A percentile compares a stretch with the other conserved stretches of the same genome.
These are phyloP conservation scores for Ilyonectria sp. DNA, from an alignment of 2,329 filamentous ascomycete species.

Conservation along the genomic window DNA sequence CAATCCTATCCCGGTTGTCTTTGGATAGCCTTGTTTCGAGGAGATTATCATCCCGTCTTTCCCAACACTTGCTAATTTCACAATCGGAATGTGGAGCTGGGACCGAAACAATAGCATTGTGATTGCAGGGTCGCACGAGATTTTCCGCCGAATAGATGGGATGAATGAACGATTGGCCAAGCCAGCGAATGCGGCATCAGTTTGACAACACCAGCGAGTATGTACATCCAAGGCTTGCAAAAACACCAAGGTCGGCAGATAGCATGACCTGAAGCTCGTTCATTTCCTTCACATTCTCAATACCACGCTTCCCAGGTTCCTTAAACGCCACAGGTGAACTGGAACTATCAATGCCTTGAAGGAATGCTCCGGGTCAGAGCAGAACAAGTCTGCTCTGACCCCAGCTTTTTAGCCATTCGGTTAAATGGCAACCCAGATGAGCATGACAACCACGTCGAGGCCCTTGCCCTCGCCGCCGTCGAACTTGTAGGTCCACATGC, in stretches of 20 bases:
- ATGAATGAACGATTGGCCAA: slow-evolving; percentile 24
- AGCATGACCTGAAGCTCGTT: slow-evolving; percentile 43
- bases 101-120: not conserved
- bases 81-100: not conserved
- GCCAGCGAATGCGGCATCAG: slow-evolving; percentile 36
- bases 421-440: slow-evolving; percentile 84
- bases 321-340: slow-evolving; percentile 48
- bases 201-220: slow-evolving; percentile 42
- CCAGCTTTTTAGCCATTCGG: slow-evolving; percentile 22
- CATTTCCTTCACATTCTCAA: slow-evolving; percentile 46
- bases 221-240: slow-evolving; percentile 49
- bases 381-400: slow-evolving; percentile 21
- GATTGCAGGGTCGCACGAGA: not conserved
- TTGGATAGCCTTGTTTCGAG: not conserved
- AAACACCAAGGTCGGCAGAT: slow-evolving; percentile 42
- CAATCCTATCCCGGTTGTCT: not conserved
- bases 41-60: not conserved
- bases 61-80: not conserved
- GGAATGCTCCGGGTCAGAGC: slow-evolving; percentile 30
- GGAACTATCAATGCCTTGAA: slow-evolving; percentile 39
- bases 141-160: not conserved
- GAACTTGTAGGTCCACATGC: slow-evolving; percentile 92
- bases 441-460: slow-evolving; percentile 78
- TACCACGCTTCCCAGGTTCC: slow-evolving; percentile 47
- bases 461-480: slow-evolving; percentile 78